phyloP scores from a whole-genome alignment of 768 basidiomycete species.

The Phaffia australis region DNA sequence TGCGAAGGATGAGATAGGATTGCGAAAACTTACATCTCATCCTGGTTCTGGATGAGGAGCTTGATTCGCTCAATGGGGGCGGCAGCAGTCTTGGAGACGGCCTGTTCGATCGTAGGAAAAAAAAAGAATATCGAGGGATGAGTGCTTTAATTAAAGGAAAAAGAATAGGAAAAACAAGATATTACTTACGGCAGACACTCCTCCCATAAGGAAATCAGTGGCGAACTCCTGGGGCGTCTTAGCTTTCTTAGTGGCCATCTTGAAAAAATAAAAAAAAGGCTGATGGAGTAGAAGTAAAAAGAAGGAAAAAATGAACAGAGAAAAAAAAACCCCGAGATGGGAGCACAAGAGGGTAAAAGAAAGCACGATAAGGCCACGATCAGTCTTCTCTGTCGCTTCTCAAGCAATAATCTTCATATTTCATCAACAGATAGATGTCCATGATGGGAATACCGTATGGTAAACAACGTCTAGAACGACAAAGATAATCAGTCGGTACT shows the following conservation, averaged over 20 bases:
- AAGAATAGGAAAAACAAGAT: neutral
- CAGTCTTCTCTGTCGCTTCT: too few relatives aligned
- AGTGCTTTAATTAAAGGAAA: slow-evolving; percentile 29
- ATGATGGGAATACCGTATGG: too few relatives aligned
- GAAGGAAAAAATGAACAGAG: neutral
- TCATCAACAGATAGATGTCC: too few relatives aligned
- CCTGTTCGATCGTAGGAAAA: slow-evolving; percentile 35
- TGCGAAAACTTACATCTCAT: slow-evolving; percentile 62
- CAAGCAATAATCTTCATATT: too few relatives aligned
- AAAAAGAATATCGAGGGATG: slow-evolving; percentile 5
- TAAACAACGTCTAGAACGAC: neutral
- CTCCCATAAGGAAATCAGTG: slow-evolving; percentile 89
- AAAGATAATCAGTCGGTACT: slow-evolving; percentile 16
- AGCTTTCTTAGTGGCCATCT: slow-evolving; percentile 47
- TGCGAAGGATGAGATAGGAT: neutral
- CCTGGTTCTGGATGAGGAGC: slow-evolving; percentile 95
- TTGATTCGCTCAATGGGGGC: slow-evolving; percentile 99
- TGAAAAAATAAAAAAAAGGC: neutral
- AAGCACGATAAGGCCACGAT: too few relatives aligned
- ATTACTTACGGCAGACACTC: slow-evolving; percentile 70
- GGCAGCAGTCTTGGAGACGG: slow-evolving; percentile 96
- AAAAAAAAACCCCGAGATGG: slow-evolving; percentile 6
- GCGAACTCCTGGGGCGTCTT: slow-evolving; percentile 89
- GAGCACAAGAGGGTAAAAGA: neutral
- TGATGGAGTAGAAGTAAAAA: neutral